These are phyloP conservation scores for Penicillium sp. DNA, from an alignment of 2,329 filamentous ascomycete species.

Conservation along the genomic window DNA sequence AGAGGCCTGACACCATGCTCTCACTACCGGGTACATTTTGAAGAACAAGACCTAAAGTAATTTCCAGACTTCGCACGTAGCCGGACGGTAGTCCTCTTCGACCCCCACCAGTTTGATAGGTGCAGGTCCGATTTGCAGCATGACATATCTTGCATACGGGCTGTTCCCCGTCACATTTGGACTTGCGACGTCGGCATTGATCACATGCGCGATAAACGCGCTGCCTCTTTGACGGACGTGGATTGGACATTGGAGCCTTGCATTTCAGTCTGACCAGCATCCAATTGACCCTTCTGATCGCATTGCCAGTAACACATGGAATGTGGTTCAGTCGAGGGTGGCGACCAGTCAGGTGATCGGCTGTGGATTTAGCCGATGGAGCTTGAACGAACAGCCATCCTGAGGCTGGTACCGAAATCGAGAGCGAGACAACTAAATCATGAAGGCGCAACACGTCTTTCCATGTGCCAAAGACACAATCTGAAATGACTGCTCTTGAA, in stretches of 20 bases:
- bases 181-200: slow-evolving; percentile 64
- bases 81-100: slow-evolving; percentile 73
- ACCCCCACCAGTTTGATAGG: slow-evolving; percentile 32
- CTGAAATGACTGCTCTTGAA: slow-evolving; percentile 2
- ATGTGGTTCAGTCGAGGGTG: neutral
- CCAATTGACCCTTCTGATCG: neutral
- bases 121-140: slow-evolving; percentile 21
- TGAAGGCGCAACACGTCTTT: neutral
- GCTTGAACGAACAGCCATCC: neutral
- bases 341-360: slow-evolving; percentile 22
- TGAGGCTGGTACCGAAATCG: neutral
- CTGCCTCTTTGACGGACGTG: slow-evolving; percentile 23
- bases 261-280: neutral
- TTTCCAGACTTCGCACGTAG: slow-evolving; percentile 71
- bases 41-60: slow-evolving; percentile 67
- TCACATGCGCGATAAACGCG: slow-evolving; percentile 63
- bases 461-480: neutral
- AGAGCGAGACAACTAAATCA: neutral
- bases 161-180: slow-evolving; percentile 71
- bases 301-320: neutral
- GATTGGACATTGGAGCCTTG: slow-evolving; percentile 14
- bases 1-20: slow-evolving; percentile 45
- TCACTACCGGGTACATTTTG: slow-evolving; percentile 61
- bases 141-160: slow-evolving; percentile 66
- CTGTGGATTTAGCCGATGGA: slow-evolving; percentile 14